Conservation (phyloP, 441 rosid species). For the Jatropha podagrica region DNA sequence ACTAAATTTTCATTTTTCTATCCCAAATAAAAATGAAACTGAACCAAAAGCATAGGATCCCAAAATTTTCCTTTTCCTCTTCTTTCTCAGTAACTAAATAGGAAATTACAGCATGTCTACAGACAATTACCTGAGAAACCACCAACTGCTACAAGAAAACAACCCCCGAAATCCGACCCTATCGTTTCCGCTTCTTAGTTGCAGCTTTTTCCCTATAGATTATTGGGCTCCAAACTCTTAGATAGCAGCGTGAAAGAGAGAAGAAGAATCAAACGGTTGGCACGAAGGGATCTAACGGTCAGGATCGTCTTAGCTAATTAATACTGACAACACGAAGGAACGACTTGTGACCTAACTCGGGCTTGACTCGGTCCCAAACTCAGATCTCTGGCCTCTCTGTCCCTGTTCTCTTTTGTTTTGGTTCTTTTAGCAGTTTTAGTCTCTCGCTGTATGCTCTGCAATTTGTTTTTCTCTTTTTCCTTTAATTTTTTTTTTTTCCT, state of each 20-base stretch:
- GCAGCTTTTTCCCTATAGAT: neutral
- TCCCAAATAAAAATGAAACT: neutral
- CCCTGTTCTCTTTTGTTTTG: slow-evolving; percentile 14
- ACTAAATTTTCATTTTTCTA: slow-evolving; percentile 8
- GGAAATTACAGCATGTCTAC: neutral
- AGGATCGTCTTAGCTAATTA: slow-evolving; percentile 28
- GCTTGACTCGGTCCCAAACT: slow-evolving; percentile 27
- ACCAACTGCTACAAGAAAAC: neutral
- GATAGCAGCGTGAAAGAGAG: neutral
- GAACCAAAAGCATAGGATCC: neutral
- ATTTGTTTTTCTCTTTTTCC: neutral
- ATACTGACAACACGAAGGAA: slow-evolving; percentile 28
- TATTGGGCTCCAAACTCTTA: slow-evolving; percentile 7
- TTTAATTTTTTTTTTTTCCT: neutral
- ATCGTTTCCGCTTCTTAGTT: slow-evolving; percentile 22
- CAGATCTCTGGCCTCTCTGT: slow-evolving; percentile 32
- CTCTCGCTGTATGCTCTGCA: slow-evolving; percentile 29
- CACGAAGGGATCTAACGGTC: slow-evolving; percentile 39
- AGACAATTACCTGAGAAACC: slow-evolving; percentile 25
- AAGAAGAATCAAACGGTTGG: slow-evolving; percentile 30
- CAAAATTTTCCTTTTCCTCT: neutral
- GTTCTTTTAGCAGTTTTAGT: slow-evolving; percentile 12
- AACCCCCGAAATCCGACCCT: slow-evolving; percentile 25
- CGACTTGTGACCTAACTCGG: slow-evolving; percentile 24
- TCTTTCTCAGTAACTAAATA: slow-evolving; percentile 26